Evolutionary conservation across 2,329 filamentous ascomycete species (phyloP).

Genomic region (Lojkania enalia): DNA sequence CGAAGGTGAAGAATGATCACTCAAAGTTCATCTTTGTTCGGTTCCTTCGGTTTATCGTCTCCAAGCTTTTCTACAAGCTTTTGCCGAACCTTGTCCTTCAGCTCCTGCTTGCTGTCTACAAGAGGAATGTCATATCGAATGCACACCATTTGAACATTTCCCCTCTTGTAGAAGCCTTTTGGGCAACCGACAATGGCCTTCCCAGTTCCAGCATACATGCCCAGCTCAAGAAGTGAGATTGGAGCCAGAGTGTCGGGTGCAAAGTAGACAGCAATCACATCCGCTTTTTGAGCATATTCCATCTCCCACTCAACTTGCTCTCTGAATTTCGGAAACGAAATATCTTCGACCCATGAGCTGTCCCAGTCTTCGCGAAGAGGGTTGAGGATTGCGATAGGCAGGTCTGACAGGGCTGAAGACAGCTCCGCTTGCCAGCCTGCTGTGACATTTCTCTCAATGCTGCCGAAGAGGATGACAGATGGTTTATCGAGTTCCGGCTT

Average conservation of each 20-base stretch:
- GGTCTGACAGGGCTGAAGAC: slow-evolving; percentile 38
- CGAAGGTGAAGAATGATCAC: no score
- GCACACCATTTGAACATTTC: slow-evolving; percentile 63
- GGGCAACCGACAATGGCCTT: slow-evolving; percentile 59
- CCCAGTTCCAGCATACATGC: slow-evolving; percentile 51
- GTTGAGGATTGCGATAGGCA: slow-evolving; percentile 60
- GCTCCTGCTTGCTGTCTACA: slow-evolving; percentile 47
- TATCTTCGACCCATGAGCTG: slow-evolving; percentile 58
- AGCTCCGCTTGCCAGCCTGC: slow-evolving; percentile 56
- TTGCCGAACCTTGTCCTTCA: slow-evolving; percentile 40
- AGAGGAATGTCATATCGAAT: slow-evolving; percentile 52
- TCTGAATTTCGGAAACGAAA: slow-evolving; percentile 53
- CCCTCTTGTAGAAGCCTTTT: slow-evolving; percentile 60
- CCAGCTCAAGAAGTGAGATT: slow-evolving; percentile 63
- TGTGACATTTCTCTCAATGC: slow-evolving; percentile 46
- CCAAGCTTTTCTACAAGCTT: no score
- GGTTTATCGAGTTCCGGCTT: no score
- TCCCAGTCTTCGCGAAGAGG: slow-evolving; percentile 63
- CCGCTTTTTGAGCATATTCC: slow-evolving; percentile 57
- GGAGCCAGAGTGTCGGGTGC: slow-evolving; percentile 56
- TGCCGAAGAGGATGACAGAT: slow-evolving; percentile 62
- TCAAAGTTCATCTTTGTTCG: no score
- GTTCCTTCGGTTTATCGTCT: no score
- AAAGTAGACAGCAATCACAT: slow-evolving; percentile 62
- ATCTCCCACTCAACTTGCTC: slow-evolving; percentile 66